Conservation (phyloP, 1,139 yeast genomes). For the Suhomyces panamericanus region DNA sequence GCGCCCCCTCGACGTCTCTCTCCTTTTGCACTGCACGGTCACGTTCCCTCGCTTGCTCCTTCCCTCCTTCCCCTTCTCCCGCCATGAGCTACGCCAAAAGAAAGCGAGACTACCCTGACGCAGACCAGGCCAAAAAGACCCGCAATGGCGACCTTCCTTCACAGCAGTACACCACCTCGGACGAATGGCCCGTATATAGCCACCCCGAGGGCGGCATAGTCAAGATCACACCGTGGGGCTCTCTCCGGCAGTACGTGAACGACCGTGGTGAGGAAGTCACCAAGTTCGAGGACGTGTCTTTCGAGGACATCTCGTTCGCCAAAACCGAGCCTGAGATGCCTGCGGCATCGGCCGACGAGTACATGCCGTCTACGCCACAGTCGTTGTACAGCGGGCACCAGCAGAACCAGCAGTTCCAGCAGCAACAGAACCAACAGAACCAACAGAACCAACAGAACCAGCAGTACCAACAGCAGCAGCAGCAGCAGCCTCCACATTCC, state of each 20-base stretch:
- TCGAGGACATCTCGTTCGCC: conserved; percentile 37
- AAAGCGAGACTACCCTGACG: conserved; percentile 26
- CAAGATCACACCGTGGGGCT: conserved; percentile 66
- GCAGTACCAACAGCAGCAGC: neutral
- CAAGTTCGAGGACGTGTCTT: conserved; percentile 45
- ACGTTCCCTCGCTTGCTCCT: neutral
- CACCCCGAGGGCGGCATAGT: conserved; percentile 68
- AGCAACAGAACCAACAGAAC: neutral
- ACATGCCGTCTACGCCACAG: conserved; percentile 41
- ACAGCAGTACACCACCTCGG: conserved; percentile 26
- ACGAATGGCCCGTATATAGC: conserved; percentile 60
- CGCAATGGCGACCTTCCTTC: conserved; percentile 21
- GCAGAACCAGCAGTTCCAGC: conserved; percentile 9
- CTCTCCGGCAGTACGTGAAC: conserved; percentile 35
- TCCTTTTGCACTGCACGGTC: neutral
- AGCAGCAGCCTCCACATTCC: neutral
- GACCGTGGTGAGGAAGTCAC: conserved; percentile 39
- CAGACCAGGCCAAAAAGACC: conserved; percentile 25
- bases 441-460: neutral
- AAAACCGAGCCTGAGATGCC: conserved; percentile 8
- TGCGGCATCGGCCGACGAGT: conserved; percentile 14
- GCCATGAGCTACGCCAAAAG: conserved; percentile 26
- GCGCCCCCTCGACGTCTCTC: neutral
- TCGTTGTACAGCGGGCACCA: conserved; percentile 24
- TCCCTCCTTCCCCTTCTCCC: neutral